Evolutionary conservation across 1,284 basidiomycete species (phyloP).

Genomic region (Cerrena zonata): DNA sequence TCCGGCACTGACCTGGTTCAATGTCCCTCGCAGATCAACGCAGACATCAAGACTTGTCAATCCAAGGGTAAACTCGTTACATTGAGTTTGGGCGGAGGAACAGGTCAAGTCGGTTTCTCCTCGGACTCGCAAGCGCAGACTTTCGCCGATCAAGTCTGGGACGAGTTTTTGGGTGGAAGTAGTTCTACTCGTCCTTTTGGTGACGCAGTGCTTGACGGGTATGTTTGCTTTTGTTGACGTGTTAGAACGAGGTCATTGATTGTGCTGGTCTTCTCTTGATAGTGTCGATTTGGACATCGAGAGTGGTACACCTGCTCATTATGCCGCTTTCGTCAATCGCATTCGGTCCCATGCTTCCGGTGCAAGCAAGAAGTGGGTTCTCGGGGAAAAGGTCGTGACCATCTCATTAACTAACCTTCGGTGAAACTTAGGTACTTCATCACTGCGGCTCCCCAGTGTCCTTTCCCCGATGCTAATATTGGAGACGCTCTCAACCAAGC

Average conservation of each 20-base stretch:
- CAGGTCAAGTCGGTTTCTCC: slow-evolving; percentile 44
- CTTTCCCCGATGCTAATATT: slow-evolving; percentile 52
- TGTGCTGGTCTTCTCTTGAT: neutral
- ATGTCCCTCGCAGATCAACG: slow-evolving; percentile 42
- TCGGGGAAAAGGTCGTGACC: neutral
- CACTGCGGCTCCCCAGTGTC: slow-evolving; percentile 55
- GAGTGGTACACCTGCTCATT: slow-evolving; percentile 46
- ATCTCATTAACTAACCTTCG: neutral
- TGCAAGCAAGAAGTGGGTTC: slow-evolving; percentile 40
- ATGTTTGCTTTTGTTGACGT: slow-evolving; percentile 19
- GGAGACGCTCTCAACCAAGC: slow-evolving; percentile 47
- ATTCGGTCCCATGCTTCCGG: slow-evolving; percentile 40
- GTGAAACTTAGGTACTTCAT: slow-evolving; percentile 41
- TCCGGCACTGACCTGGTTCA: slow-evolving; percentile 51
- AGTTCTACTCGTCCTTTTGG: slow-evolving; percentile 53
- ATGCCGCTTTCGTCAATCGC: slow-evolving; percentile 49
- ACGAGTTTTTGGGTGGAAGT: slow-evolving; percentile 55
- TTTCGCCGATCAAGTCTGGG: slow-evolving; percentile 58
- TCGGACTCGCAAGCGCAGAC: slow-evolving; percentile 44
- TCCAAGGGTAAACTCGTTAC: slow-evolving; percentile 59
- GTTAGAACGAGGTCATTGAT: slow-evolving; percentile 8
- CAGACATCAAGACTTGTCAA: slow-evolving; percentile 55
- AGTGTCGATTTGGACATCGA: slow-evolving; percentile 66
- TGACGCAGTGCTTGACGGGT: slow-evolving; percentile 57
- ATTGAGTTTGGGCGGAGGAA: slow-evolving; percentile 56